phyloP scores from a whole-genome alignment of 2,329 filamentous ascomycete genomes.

The Orbilia oligospora region DNA sequence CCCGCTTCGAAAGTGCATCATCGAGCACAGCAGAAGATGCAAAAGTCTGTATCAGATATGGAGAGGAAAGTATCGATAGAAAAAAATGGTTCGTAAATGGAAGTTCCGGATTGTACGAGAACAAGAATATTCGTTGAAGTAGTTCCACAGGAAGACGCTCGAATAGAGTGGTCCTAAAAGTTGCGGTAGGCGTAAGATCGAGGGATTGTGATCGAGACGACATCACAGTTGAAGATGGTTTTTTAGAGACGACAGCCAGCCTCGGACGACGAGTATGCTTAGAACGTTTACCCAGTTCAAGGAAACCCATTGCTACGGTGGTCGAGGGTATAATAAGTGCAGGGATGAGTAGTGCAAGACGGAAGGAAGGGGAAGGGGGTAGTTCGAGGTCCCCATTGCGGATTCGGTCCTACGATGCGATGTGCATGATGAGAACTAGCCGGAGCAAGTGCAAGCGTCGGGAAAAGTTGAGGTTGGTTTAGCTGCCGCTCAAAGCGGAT shows the following conservation, averaged over 20 bases:
- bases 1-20: conserved; percentile 10
- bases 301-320: conserved; percentile 35
- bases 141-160: conserved; percentile 59
- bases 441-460: conserved; percentile 21
- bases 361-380: neutral
- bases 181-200: conserved; percentile 27
- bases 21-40: conserved; percentile 33
- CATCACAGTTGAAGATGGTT: neutral
- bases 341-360: neutral
- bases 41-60: conserved; percentile 22
- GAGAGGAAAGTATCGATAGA: conserved; percentile 39
- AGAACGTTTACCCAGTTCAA: conserved; percentile 38
- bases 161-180: conserved; percentile 31
- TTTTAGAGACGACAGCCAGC: neutral
- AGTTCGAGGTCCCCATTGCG: conserved; percentile 11
- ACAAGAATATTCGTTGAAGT: conserved; percentile 53
- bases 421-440: conserved; percentile 23
- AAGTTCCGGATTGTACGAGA: conserved; percentile 48
- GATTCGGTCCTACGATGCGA: conserved; percentile 23
- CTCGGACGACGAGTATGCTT: conserved; percentile 7
- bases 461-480: conserved; percentile 25
- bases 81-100: conserved; percentile 39
- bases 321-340: neutral
- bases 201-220: neutral
- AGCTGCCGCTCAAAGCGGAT: neutral